Conservation (phyloP, 345 rosid species). For the Luvunga scandens region DNA sequence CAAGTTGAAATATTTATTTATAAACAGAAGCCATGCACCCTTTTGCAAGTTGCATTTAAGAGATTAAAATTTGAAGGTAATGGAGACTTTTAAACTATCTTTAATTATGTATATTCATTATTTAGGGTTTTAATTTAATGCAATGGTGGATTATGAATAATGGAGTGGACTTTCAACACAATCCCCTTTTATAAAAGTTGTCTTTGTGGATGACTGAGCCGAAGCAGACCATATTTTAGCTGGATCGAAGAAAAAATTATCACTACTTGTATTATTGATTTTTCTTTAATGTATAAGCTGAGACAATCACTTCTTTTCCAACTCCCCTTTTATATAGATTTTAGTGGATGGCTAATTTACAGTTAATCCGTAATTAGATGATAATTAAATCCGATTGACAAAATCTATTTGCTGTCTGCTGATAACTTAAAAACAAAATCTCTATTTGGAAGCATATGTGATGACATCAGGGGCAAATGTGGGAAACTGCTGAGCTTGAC, state of each 20-base stretch:
- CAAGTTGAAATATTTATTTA: neutral
- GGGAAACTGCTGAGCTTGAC: neutral
- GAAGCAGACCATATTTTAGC: neutral
- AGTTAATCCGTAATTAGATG: no score
- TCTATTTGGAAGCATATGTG: no score
- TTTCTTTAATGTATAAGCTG: no score
- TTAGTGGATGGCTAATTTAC: no score
- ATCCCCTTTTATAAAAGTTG: neutral
- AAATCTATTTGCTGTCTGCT: no score
- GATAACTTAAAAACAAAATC: no score
- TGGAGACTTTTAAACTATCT: neutral
- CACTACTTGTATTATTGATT: neutral
- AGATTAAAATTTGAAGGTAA: neutral
- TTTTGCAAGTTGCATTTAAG: slow-evolving; percentile 4
- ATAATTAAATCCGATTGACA: no score
- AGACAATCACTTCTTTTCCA: no score
- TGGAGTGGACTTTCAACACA: neutral
- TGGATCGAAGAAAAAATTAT: neutral
- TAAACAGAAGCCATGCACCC: neutral
- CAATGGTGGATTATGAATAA: neutral
- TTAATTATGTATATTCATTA: neutral
- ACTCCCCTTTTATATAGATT: no score
- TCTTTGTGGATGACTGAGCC: neutral
- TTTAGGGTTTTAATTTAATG: neutral
- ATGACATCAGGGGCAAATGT: neutral